Conservation (phyloP, 306 rosid genomes). For the Trichosanthes cucumerina region DNA sequence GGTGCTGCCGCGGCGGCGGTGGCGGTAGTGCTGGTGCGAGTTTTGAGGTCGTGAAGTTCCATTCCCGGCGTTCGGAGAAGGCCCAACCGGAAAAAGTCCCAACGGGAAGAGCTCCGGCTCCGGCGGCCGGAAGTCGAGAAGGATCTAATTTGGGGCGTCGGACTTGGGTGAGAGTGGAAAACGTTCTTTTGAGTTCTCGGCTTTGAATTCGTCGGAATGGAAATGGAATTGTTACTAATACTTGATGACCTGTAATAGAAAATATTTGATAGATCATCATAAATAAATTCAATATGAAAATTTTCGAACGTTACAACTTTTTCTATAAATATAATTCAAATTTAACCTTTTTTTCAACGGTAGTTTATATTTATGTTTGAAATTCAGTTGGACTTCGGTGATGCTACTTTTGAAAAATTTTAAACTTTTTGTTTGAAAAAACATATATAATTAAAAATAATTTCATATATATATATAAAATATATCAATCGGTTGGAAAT, state of each 20-base stretch:
- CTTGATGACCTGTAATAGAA: constrained; percentile 9
- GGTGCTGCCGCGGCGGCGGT: neutral
- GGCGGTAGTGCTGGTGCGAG: constrained; percentile 19
- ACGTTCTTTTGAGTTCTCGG: constrained; percentile 36
- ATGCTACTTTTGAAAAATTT: neutral
- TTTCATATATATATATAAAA: too few species aligned
- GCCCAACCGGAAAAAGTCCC: constrained; percentile 73
- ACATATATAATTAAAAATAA: too few species aligned
- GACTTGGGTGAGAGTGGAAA: constrained; percentile 66
- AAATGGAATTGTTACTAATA: constrained; percentile 15
- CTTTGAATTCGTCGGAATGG: constrained; percentile 6
- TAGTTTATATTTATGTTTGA: too few species aligned
- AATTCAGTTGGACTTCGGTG: neutral
- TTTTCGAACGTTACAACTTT: too few species aligned
- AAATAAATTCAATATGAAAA: too few species aligned
- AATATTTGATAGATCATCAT: neutral
- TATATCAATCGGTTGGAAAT: too few species aligned
- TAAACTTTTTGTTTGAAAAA: neutral
- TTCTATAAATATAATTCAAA: too few species aligned
- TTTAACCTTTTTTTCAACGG: too few species aligned
- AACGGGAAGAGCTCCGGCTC: constrained; percentile 40
- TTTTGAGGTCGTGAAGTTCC: constrained; percentile 49
- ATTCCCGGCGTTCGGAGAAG: constrained; percentile 64
- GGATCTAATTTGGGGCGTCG: constrained; percentile 57
- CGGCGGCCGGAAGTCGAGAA: constrained; percentile 9